A percentile compares a stretch with the other conserved stretches of the same genome.
phyloP scores from a whole-genome alignment of 495 filamentous ascomycete genomes.

The Parachaetomium inaequale region DNA sequence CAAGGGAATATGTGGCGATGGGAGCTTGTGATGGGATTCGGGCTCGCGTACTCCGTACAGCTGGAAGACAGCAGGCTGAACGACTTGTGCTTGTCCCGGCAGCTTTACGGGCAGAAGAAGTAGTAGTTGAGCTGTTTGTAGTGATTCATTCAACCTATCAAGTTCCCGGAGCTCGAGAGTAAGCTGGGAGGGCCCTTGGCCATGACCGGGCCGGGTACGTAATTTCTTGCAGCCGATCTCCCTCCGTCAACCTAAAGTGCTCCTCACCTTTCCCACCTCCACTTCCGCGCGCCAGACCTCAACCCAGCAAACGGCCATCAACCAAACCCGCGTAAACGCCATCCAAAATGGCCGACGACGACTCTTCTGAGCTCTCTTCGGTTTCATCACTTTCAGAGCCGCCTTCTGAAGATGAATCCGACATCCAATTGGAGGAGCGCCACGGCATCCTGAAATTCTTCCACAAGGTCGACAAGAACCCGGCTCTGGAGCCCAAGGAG shows the following conservation, averaged over 20 bases:
- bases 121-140: conserved; percentile 17
- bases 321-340: conserved; percentile 15
- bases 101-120: conserved; percentile 13
- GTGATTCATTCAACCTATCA: conserved; percentile 33
- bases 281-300: conserved; percentile 15
- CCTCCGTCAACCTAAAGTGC: conserved; percentile 20
- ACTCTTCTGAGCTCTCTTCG: conserved; percentile 54
- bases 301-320: conserved; percentile 15
- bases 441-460: conserved; percentile 58
- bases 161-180: conserved; percentile 17
- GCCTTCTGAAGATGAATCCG: conserved; percentile 51
- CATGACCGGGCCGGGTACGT: conserved; percentile 32
- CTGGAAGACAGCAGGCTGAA: not conserved
- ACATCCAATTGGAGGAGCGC: conserved; percentile 45
- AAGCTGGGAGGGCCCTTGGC: conserved; percentile 25
- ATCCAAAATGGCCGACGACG: conserved; percentile 48
- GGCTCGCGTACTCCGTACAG: not conserved
- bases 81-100: not conserved
- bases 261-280: conserved; percentile 27
- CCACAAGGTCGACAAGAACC: conserved; percentile 46
- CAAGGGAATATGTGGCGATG: conserved; percentile 9
- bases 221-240: conserved; percentile 37
- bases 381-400: conserved; percentile 51
- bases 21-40: conserved; percentile 4
- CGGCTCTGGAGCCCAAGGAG: conserved; percentile 39